Percentiles rank a stretch among this genome's conserved stretches.
Conservation (phyloP, 1,284 basidiomycete species). For the Leccinum discolor region DNA sequence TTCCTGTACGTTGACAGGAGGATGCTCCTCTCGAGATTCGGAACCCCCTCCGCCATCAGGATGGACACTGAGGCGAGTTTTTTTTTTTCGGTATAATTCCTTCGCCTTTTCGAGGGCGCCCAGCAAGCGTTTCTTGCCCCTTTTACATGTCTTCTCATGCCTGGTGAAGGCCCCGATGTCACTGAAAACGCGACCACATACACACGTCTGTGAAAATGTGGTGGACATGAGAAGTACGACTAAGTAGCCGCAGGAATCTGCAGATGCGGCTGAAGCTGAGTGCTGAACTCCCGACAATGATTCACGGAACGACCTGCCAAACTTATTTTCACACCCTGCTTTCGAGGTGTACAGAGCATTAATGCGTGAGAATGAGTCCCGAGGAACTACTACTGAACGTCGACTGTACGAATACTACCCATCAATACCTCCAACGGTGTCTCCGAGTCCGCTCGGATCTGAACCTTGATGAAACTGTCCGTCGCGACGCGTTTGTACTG, state of each 20-base stretch:
- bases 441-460: too few species aligned
- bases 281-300: neutral
- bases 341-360: too few species aligned
- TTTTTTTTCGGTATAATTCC: neutral
- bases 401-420: too few species aligned
- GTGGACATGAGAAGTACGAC: neutral
- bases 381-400: too few species aligned
- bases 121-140: neutral
- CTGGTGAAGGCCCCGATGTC: neutral
- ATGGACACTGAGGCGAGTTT: neutral
- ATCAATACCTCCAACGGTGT: too few species aligned
- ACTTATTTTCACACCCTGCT: neutral
- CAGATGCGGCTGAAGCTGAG: too few species aligned
- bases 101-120: neutral
- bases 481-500: too few species aligned
- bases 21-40: neutral
- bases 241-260: neutral
- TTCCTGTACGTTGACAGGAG: neutral
- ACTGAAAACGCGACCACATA: neutral
- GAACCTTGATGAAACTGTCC: too few species aligned
- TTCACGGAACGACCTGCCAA: neutral
- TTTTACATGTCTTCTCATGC: neutral
- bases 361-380: too few species aligned
- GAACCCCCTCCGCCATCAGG: neutral
- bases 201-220: neutral